Percentiles rank a stretch among this genome's conserved stretches.
phyloP scores from a whole-genome alignment of 306 rosid genomes.

The Trifolium subterraneum region DNA sequence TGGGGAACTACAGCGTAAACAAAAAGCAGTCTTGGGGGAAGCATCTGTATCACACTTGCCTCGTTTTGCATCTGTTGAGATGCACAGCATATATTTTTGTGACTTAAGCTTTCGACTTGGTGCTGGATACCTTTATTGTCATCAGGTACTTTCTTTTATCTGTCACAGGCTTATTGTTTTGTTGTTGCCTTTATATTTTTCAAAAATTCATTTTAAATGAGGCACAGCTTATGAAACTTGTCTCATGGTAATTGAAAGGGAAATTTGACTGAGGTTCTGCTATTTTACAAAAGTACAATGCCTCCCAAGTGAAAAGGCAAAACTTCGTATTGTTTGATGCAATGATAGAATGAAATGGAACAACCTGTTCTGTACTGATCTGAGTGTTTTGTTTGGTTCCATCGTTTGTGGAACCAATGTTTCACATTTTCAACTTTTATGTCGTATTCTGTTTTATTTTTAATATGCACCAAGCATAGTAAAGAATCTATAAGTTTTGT shows the following conservation, averaged over 20 bases:
- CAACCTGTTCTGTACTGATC: background rate
- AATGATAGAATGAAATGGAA: background rate
- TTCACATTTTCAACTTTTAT: background rate
- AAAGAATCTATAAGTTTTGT: background rate
- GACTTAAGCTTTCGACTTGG: constrained; percentile 81
- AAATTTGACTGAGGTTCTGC: background rate
- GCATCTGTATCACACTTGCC: constrained; percentile 62
- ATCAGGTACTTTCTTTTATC: constrained; percentile 66
- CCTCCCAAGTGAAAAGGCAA: constrained; percentile 11
- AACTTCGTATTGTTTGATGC: background rate
- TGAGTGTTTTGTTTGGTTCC: constrained; percentile 5
- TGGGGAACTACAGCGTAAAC: constrained; percentile 70
- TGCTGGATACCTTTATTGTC: constrained; percentile 87
- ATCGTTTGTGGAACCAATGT: background rate
- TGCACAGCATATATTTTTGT: constrained; percentile 68
- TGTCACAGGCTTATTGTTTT: constrained; percentile 15
- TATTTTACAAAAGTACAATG: constrained; percentile 5
- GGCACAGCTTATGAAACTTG: constrained; percentile 6
- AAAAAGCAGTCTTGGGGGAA: constrained; percentile 67
- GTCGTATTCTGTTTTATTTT: constrained; percentile 1
- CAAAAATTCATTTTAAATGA: background rate
- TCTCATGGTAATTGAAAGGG: constrained; percentile 9
- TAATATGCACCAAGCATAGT: background rate
- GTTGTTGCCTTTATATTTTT: constrained; percentile 19
- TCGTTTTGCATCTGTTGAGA: constrained; percentile 61